Evolutionary conservation across 2,329 filamentous ascomycete genomes (phyloP).

Genomic region (Claviceps lovelessii): DNA sequence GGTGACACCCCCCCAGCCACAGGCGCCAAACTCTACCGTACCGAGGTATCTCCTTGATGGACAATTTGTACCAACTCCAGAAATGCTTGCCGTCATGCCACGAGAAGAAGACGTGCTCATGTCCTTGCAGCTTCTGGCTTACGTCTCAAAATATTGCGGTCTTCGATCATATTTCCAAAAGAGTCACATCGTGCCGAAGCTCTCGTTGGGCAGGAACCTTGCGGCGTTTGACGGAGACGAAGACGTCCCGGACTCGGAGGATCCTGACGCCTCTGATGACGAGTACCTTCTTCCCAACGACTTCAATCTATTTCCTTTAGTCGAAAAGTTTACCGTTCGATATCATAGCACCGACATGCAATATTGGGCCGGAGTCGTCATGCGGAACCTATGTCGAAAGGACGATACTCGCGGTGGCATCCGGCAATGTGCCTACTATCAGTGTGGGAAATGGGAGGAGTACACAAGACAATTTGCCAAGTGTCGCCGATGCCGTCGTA

Average conservation of each 20-base stretch:
- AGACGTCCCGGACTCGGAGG: conserved; percentile 24
- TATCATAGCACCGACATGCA: conserved; percentile 97
- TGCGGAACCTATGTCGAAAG: conserved; percentile 96
- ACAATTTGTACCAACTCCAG: conserved; percentile 51
- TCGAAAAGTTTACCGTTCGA: conserved; percentile 94
- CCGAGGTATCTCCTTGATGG: conserved; percentile 69
- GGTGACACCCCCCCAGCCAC: conserved; percentile 60
- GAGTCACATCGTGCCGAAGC: conserved; percentile 80
- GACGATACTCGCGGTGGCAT: conserved; percentile 91
- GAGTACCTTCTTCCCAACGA: conserved; percentile 88
- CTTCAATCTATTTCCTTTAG: conserved; percentile 94
- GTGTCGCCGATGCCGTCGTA: conserved; percentile 86
- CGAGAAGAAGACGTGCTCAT: conserved; percentile 95
- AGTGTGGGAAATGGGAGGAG: conserved; percentile 97
- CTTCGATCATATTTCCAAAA: conserved; percentile 89
- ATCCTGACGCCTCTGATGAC: conserved; percentile 51
- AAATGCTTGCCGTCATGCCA: conserved; percentile 80
- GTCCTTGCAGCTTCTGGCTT: conserved; percentile 90
- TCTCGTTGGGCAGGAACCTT: conserved; percentile 80
- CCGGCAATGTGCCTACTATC: conserved; percentile 91
- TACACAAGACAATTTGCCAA: conserved; percentile 95
- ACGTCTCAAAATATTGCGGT: conserved; percentile 98
- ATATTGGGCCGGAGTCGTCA: conserved; percentile 98
- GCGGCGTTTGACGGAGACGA: conserved; percentile 62
- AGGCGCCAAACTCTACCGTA: conserved; percentile 54